Percentiles rank a stretch among this genome's conserved stretches.
Conservation (phyloP, 2,329 filamentous ascomycete genomes). For the Cladobotryum mycophilum region DNA sequence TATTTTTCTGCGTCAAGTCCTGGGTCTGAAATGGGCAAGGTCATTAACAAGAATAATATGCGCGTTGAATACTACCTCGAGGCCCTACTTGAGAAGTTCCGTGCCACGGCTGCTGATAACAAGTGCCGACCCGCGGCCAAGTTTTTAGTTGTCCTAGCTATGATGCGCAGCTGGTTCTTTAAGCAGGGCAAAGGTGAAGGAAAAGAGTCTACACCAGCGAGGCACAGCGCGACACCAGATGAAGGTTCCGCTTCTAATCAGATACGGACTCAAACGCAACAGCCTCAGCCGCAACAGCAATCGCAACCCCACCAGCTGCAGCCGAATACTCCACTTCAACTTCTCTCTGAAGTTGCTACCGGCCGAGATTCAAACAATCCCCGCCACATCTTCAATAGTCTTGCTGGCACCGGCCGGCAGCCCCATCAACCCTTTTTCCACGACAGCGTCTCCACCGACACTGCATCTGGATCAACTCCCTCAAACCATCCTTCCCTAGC, state of each 20-base stretch:
- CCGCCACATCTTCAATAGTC: slow-evolving; percentile 17
- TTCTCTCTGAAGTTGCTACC: slow-evolving; percentile 52
- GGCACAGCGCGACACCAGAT: background rate
- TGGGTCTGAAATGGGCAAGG: slow-evolving; percentile 59
- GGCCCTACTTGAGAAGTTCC: slow-evolving; percentile 62
- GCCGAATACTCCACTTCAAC: slow-evolving; percentile 44
- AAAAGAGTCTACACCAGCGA: background rate
- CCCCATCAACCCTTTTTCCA: slow-evolving; percentile 33
- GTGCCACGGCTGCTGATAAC: slow-evolving; percentile 54
- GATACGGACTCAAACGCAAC: background rate
- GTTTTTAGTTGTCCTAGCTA: slow-evolving; percentile 63
- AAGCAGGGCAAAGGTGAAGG: slow-evolving; percentile 35
- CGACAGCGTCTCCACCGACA: slow-evolving; percentile 19
- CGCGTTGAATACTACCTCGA: slow-evolving; percentile 62
- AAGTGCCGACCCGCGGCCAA: slow-evolving; percentile 61
- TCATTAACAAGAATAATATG: slow-evolving; percentile 63
- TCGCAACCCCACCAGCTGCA: slow-evolving; percentile 11
- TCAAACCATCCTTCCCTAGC: background rate
- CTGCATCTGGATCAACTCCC: slow-evolving; percentile 6
- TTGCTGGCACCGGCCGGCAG: slow-evolving; percentile 18
- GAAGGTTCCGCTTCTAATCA: slow-evolving; percentile 1
- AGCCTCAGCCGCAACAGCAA: slow-evolving; percentile 9
- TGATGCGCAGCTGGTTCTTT: slow-evolving; percentile 65
- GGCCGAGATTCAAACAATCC: slow-evolving; percentile 28
- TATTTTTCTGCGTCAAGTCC: slow-evolving; percentile 61